Evolutionary conservation across 1,284 basidiomycete genomes (phyloP).

Genomic region (Papiliotrema nemorosa): DNA sequence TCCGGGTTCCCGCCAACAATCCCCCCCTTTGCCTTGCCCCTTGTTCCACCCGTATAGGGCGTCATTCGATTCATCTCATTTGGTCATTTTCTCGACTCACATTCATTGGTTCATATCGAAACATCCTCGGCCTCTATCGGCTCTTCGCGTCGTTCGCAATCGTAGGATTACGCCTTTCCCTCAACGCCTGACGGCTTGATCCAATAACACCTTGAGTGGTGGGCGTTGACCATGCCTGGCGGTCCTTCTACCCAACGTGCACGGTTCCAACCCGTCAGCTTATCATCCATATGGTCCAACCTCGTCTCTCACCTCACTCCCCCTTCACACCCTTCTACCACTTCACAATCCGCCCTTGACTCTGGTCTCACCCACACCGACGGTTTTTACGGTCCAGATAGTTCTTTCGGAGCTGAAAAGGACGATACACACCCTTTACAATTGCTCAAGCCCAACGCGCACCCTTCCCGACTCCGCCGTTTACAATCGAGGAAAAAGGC

Average conservation of each 20-base stretch:
- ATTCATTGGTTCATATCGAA: no score
- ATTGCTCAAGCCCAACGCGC: conserved; percentile 16
- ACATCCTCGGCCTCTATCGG: no score
- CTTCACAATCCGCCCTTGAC: conserved; percentile 33
- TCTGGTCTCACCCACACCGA: conserved; percentile 20
- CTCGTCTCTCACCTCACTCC: conserved; percentile 25
- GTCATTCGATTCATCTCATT: no score
- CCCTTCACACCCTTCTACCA: conserved; percentile 38
- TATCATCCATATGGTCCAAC: conserved; percentile 16
- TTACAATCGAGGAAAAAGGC: not conserved
- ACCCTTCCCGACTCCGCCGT: not conserved
- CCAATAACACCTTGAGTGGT: no score
- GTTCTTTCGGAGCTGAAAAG: conserved; percentile 5
- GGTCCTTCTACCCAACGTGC: conserved; percentile 3
- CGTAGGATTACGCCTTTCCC: no score
- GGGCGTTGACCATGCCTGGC: no score
- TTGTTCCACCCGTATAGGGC: no score
- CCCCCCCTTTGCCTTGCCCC: no score
- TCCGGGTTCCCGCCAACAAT: no score
- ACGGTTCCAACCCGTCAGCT: conserved; percentile 21
- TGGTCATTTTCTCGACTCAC: no score
- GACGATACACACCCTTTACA: conserved; percentile 18
- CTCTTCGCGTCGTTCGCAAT: no score
- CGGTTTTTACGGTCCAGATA: conserved; percentile 13
- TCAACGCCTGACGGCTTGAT: no score